Conservation (phyloP, 345 rosid genomes). For the Raphanus raphanistrum region DNA sequence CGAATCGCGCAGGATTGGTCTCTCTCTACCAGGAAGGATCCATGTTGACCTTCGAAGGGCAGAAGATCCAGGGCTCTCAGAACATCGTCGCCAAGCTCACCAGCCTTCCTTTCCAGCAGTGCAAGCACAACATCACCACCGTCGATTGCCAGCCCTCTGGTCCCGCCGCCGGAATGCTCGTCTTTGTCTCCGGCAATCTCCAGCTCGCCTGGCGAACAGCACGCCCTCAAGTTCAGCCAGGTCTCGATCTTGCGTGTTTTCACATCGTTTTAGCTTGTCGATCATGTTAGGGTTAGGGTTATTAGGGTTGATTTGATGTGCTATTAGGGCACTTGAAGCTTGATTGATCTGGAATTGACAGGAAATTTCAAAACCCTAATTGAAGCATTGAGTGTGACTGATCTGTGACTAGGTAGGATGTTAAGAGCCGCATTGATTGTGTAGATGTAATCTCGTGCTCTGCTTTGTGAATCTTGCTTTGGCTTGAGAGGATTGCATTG, state of each 20-base stretch:
- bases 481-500: neutral
- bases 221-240: conserved; percentile 97
- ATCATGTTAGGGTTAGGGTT: conserved; percentile 7
- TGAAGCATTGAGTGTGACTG: conserved; percentile 4
- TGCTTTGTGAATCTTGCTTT: neutral
- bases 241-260: conserved; percentile 32
- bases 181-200: conserved; percentile 87
- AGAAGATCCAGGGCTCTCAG: conserved; percentile 76
- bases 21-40: conserved; percentile 79
- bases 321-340: conserved; percentile 20
- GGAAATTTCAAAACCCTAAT: neutral
- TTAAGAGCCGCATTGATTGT: neutral
- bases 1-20: conserved; percentile 59
- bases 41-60: conserved; percentile 93
- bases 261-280: neutral
- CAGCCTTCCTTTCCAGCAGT: conserved; percentile 90
- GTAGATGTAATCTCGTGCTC: neutral
- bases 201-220: conserved; percentile 93
- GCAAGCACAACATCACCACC: conserved; percentile 80
- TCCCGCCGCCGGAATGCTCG: conserved; percentile 82
- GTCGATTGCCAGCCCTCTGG: conserved; percentile 97
- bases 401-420: neutral
- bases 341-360: conserved; percentile 2
- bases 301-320: conserved; percentile 23
- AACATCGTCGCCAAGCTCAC: conserved; percentile 84